Evolutionary conservation across 2,329 filamentous ascomycete genomes (phyloP).

Genomic region (Grosmannia serpens): DNA sequence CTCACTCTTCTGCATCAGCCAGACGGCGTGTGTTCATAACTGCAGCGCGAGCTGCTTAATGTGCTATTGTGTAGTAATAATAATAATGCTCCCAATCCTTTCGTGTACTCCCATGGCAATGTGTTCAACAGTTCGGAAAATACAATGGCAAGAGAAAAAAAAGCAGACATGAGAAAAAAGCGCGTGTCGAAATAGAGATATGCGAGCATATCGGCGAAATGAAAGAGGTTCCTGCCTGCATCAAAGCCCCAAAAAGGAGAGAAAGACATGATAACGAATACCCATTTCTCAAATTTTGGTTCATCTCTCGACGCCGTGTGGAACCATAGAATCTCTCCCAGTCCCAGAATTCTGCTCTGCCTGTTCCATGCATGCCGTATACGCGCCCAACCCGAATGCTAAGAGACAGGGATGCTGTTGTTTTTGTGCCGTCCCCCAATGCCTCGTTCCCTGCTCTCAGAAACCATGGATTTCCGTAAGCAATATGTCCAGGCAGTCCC

Average conservation of each 20-base stretch:
- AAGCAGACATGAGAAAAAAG: background rate
- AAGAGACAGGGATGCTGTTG: background rate
- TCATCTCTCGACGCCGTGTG: background rate
- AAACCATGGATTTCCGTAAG: background rate
- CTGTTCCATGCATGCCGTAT: background rate
- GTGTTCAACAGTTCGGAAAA: background rate
- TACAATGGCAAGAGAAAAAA: background rate
- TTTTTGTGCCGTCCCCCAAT: background rate
- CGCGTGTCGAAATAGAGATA: background rate
- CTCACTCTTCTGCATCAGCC: too few relatives aligned
- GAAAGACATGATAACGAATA: background rate
- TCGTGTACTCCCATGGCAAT: background rate
- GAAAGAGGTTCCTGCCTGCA: background rate
- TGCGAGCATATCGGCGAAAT: too few relatives aligned
- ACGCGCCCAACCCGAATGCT: background rate
- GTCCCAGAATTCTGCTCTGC: background rate
- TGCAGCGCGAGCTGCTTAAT: background rate
- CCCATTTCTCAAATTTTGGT: background rate
- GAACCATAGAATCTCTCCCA: background rate
- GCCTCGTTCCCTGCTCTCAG: background rate
- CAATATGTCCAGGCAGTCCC: background rate
- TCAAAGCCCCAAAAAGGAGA: background rate
- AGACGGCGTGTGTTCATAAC: background rate
- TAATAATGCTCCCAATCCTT: background rate
- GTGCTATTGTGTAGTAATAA: background rate